phyloP scores from a whole-genome alignment of 2,329 filamentous ascomycete genomes.

The Myriosclerotinia scirpicola region DNA sequence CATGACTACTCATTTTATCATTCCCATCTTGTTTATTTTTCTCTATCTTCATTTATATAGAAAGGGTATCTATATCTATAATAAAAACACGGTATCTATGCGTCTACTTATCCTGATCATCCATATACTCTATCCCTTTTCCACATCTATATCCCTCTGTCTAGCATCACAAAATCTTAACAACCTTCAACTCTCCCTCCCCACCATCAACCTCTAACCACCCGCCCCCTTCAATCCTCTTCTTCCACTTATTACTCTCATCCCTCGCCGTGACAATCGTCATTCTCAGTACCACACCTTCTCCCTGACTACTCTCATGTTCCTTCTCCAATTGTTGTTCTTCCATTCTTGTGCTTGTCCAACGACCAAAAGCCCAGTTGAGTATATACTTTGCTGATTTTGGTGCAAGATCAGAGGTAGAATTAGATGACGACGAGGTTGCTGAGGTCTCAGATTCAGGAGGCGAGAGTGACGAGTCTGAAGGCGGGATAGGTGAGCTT shows the following conservation, averaged over 20 bases:
- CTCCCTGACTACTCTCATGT: constrained; percentile 55
- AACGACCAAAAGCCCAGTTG: constrained; percentile 97
- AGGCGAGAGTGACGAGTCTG: constrained; percentile 48
- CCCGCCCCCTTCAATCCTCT: constrained; percentile 55
- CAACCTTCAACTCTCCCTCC: constrained; percentile 3
- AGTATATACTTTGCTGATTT: constrained; percentile 69
- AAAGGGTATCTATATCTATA: neutral
- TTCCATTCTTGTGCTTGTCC: constrained; percentile 74
- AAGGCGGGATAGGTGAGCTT: constrained; percentile 49
- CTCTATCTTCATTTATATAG: neutral
- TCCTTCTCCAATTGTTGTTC: constrained; percentile 46
- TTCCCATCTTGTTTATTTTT: neutral
- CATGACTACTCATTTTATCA: too few species aligned
- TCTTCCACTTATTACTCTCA: constrained; percentile 76
- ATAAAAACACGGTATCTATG: neutral
- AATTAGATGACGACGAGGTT: constrained; percentile 18
- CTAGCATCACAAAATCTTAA: constrained; percentile 11
- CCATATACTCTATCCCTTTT: neutral
- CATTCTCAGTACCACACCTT: constrained; percentile 58
- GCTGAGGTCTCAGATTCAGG: constrained; percentile 35
- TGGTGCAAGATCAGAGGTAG: neutral
- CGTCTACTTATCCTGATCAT: neutral
- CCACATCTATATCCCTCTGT: neutral
- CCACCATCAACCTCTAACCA: constrained; percentile 12
- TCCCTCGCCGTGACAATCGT: constrained; percentile 73